Conservation (phyloP, 306 rosid species). For the Glycine tomentella region DNA sequence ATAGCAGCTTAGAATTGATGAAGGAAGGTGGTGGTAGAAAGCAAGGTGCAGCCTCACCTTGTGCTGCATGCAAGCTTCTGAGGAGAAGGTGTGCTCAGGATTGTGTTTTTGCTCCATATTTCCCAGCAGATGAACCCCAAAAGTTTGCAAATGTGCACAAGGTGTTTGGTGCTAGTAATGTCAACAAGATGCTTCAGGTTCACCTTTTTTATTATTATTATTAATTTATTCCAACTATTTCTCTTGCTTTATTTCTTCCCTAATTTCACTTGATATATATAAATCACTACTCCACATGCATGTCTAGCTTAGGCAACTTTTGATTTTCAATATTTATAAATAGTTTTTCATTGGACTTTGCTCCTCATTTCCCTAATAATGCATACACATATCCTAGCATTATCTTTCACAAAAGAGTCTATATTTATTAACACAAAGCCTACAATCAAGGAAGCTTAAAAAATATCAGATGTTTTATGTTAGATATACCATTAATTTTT, state of each 20-base stretch:
- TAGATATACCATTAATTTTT: not conserved
- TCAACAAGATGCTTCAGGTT: slow-evolving; percentile 90
- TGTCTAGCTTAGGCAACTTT: slow-evolving; percentile 23
- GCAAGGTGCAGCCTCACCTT: slow-evolving; percentile 75
- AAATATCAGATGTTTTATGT: not conserved
- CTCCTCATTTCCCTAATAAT: not conserved
- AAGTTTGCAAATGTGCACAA: slow-evolving; percentile 89
- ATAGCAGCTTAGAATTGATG: slow-evolving; percentile 43
- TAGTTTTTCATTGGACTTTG: slow-evolving; percentile 7
- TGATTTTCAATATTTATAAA: not conserved
- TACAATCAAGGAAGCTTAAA: not conserved
- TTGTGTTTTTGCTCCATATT: slow-evolving; percentile 85
- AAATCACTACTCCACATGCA: no score
- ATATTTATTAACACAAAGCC: not conserved
- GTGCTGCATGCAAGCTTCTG: slow-evolving; percentile 87
- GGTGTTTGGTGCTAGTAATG: slow-evolving; percentile 89
- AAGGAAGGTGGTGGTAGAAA: slow-evolving; percentile 62
- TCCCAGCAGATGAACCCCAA: slow-evolving; percentile 81
- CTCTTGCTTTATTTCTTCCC: no score
- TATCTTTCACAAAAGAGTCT: not conserved
- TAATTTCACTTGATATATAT: no score
- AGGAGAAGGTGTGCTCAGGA: slow-evolving; percentile 78
- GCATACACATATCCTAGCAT: not conserved
- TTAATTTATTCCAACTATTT: not conserved
- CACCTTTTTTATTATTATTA: not conserved